A percentile compares a stretch with the other conserved stretches of the same genome.
Evolutionary conservation across 495 filamentous ascomycete species (phyloP).

Genomic region (Hypoxylon crocopeplum): DNA sequence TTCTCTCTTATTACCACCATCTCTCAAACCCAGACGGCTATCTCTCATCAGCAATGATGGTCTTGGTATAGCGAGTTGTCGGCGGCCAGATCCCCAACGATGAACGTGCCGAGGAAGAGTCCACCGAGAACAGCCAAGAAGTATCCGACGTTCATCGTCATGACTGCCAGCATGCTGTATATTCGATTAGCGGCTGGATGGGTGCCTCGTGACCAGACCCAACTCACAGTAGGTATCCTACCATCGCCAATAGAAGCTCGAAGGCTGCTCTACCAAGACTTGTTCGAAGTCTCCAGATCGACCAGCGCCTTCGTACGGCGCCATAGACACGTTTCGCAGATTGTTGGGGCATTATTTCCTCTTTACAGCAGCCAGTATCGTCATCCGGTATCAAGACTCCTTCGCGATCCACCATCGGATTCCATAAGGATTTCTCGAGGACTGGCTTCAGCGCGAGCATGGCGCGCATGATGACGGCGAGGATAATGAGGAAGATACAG

Average conservation of each 20-base stretch:
- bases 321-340: not conserved
- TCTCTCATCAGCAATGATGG: conserved; percentile 24
- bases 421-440: conserved; percentile 72
- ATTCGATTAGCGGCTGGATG: conserved; percentile 2
- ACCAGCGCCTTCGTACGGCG: conserved; percentile 10
- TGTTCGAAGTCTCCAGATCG: conserved; percentile 9
- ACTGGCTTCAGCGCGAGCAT: conserved; percentile 69
- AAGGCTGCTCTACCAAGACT: conserved; percentile 41
- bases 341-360: not conserved
- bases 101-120: conserved; percentile 75
- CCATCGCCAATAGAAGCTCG: conserved; percentile 64
- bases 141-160: conserved; percentile 89
- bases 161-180: conserved; percentile 82
- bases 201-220: too few relatives aligned
- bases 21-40: too few relatives aligned
- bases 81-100: conserved; percentile 54
- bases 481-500: conserved; percentile 75
- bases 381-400: conserved; percentile 17
- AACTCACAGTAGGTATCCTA: conserved; percentile 83
- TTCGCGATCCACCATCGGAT: conserved; percentile 58
- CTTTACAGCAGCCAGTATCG: conserved; percentile 12
- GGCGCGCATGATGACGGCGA: conserved; percentile 67
- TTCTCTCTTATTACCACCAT: too few relatives aligned
- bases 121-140: conserved; percentile 79
- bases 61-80: conserved; percentile 28